Evolutionary conservation across 2,329 filamentous ascomycete species (phyloP).

Genomic region (Berkeleyomyces basicola): DNA sequence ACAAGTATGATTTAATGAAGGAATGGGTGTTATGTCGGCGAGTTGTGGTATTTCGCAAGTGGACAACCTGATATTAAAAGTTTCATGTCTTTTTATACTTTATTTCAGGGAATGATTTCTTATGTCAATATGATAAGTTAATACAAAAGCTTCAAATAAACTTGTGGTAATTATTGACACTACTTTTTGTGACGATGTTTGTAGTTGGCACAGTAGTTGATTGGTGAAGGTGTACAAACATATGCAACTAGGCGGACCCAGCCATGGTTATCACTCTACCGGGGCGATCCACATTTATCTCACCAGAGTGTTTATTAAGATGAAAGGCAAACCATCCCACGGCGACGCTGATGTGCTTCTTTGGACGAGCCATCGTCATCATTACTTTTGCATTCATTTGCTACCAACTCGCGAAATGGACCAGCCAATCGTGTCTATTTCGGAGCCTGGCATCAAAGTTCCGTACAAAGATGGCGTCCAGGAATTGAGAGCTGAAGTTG

Average conservation of each 20-base stretch:
- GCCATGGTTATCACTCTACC: background rate
- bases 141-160: background rate
- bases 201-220: no score
- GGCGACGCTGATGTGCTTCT: background rate
- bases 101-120: slow-evolving; percentile 3
- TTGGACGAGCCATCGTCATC: background rate
- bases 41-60: background rate
- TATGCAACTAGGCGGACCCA: no score
- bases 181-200: no score
- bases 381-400: background rate
- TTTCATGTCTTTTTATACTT: slow-evolving; percentile 1
- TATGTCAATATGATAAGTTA: slow-evolving; percentile 7
- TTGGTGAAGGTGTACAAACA: no score
- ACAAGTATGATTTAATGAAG: slow-evolving; percentile 1
- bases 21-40: background rate
- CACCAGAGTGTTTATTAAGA: background rate
- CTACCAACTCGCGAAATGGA: slow-evolving; percentile 11
- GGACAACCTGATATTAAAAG: background rate
- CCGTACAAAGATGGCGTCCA: slow-evolving; percentile 43
- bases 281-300: background rate
- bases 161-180: background rate
- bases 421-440: slow-evolving; percentile 32
- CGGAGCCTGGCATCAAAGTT: slow-evolving; percentile 38
- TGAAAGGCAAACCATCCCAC: no score
- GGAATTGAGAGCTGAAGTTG: slow-evolving; percentile 55